Evolutionary conservation across 2,329 filamentous ascomycete species (phyloP), one percentile per base, ranked within the genome.

Genomic region (Phialophora expanda): DNA sequence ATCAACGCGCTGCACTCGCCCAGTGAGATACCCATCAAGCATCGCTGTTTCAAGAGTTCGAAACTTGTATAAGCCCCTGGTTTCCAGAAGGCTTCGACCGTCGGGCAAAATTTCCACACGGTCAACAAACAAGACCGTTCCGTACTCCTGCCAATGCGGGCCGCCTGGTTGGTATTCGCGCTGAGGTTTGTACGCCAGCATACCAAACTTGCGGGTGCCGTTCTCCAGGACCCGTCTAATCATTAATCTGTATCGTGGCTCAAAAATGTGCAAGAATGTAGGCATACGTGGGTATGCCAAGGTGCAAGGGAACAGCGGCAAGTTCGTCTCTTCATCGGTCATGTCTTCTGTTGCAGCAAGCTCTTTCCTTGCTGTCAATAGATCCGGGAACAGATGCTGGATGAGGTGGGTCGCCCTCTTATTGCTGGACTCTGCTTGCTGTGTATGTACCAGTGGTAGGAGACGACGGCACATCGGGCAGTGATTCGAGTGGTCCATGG

Each of bases 181-280:
- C n/a, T 78, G 77, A 54, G 82, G 80, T 70, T 89, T 90, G 68
- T 88, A 88, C 74, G 91, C 84, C 20, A 96, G 85, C 90, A 97
- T 96, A 26, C 93, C 93, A 74, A 97, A 97, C 26, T 87, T 90
- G 14, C 86, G 83, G 66, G 90, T 86, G 0, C 88, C 87, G 63
- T 73, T 81, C 68, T 93, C 89, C 61, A 96, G 81, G 0, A 87
- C 90, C 41, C 92, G 86, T 55, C 90, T 85, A 44, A 97, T 89
- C 92, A 97, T 95, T n/a, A 95, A 82, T 7, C 92, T 87, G 75
- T 97, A 97, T 6, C 91, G 86, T n/a, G 91, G 91, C 76, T 97
- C 93, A 74, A 96, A 97, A n/a, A 97, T 86, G 73, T 96, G 91
- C 2, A 97, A 81, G 71, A 95, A 95, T 0, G 91, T 93, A 0